Percentiles rank a stretch among this genome's conserved stretches.
Conservation (phyloP, 768 basidiomycete species). For the Tulasnella sp. region DNA sequence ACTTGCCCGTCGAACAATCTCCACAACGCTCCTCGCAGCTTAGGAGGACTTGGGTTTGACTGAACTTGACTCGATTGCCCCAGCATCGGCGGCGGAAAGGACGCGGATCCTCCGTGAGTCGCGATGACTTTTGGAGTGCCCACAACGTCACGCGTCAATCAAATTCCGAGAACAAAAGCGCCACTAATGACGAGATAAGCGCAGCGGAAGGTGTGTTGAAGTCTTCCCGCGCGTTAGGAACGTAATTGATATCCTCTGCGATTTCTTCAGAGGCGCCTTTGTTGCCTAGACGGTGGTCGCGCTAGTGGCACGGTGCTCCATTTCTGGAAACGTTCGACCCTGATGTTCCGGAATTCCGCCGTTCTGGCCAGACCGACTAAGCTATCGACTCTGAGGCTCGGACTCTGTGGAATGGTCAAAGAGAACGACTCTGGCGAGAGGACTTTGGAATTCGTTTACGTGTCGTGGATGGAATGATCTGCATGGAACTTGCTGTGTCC, state of each 20-base stretch:
- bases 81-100: not conserved
- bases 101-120: not conserved
- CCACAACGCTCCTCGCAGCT: not conserved
- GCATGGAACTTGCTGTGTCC: not conserved
- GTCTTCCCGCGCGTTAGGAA: not conserved
- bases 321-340: not conserved
- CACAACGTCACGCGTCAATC: not conserved
- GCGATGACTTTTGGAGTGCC: not conserved
- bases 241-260: not conserved
- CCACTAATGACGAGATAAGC: not conserved
- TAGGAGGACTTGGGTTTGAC: not conserved
- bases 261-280: not conserved
- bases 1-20: not conserved
- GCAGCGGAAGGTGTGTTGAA: not conserved
- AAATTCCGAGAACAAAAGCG: not conserved
- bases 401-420: not conserved
- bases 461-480: not conserved
- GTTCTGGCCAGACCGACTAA: not conserved
- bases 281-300: not conserved
- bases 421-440: not conserved
- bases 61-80: not conserved
- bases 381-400: not conserved
- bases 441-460: not conserved
- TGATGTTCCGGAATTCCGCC: not conserved
- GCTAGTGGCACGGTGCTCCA: not conserved